Evolutionary conservation across 495 filamentous ascomycete species (phyloP).

Genomic region (Endocarpon pusillum): DNA sequence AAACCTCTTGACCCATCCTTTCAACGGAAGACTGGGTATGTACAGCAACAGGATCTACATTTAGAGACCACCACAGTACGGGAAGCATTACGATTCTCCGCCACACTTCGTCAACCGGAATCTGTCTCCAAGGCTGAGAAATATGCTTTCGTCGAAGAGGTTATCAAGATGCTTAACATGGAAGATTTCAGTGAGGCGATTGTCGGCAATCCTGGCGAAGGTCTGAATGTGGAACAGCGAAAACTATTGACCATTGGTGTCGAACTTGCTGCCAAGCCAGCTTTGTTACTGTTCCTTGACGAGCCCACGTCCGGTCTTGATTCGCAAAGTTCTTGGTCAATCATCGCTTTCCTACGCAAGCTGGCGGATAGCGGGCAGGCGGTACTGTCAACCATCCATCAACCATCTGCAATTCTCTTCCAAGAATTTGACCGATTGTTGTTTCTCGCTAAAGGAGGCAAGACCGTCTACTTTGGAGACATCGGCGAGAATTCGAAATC

Average conservation of each 20-base stretch:
- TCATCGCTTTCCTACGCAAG: slow-evolving; percentile 69
- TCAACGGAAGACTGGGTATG: slow-evolving; percentile 88
- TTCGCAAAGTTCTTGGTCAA: slow-evolving; percentile 82
- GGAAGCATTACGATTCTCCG: slow-evolving; percentile 68
- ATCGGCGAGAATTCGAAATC: slow-evolving; percentile 65
- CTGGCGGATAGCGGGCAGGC: slow-evolving; percentile 78
- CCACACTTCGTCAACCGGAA: slow-evolving; percentile 68
- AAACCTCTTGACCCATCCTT: slow-evolving; percentile 52
- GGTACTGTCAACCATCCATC: slow-evolving; percentile 91
- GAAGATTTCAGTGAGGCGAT: slow-evolving; percentile 31
- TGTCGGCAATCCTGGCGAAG: slow-evolving; percentile 28
- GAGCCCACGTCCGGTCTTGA: slow-evolving; percentile 84
- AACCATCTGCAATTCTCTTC: slow-evolving; percentile 88
- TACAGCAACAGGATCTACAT: slow-evolving; percentile 91
- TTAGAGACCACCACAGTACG: slow-evolving; percentile 72
- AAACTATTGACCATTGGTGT: slow-evolving; percentile 85
- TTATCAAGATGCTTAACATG: slow-evolving; percentile 90
- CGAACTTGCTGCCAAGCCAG: slow-evolving; percentile 79
- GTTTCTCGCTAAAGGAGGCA: slow-evolving; percentile 67
- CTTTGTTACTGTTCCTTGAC: slow-evolving; percentile 79
- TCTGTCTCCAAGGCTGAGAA: slow-evolving; percentile 58
- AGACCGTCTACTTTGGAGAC: slow-evolving; percentile 80
- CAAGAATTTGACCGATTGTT: slow-evolving; percentile 83
- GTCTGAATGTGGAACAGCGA: slow-evolving; percentile 84
- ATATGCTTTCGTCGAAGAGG: slow-evolving; percentile 75